Base-by-base conservation (phyloP, 2,329 filamentous ascomycete genomes). In the Xylariaceae sp. region DNA sequence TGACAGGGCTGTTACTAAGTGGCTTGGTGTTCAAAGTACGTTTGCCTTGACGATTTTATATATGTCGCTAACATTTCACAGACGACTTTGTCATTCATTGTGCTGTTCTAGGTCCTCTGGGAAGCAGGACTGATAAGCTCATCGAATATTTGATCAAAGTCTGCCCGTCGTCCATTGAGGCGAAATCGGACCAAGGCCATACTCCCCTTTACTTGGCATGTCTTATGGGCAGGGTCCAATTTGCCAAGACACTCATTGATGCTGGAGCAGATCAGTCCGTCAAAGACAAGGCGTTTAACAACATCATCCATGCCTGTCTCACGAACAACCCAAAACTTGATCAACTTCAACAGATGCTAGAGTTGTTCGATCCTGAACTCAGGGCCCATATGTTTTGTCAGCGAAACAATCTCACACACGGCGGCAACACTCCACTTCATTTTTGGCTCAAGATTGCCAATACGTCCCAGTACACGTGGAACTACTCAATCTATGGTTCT, bases 141-240 rank as follows among this genome's bases (percentile, higher is more conserved):
- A 75, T 94, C 29, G 75, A 84, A 50, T 89, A 90, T 60, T 75
- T 95, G 2, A 70, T 89, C 45, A 77, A 85, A 21, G 76, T 79
- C 9, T 78, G 80, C 51, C 89, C 89, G 0, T 74, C 81, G 2
- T 79, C 78, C 1, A 64, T 95, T 1, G 83, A 91, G 51, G 76
- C 80, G 43, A 89, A 84, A 63, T 83, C 80, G 1, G 69, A 75
- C 1, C 65, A 74, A 6, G 83, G 83, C 0, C 74, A 80, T 44
- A 92, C 89, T 0, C 89, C 91, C 1, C 76, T 95, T 1, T 79
- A 85, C 50, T 68, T 90, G 8, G 89, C 90, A 1, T 87, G 85
- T 57, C 72, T 76, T 2, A 72, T 82, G 3, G 79, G 81, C 9
- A 79, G 81, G 16, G 62, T 78, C 13, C 73, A 83, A 1, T 79